phyloP scores from a whole-genome alignment of 208 protist genomes.

The Angomonas ambiguus region DNA sequence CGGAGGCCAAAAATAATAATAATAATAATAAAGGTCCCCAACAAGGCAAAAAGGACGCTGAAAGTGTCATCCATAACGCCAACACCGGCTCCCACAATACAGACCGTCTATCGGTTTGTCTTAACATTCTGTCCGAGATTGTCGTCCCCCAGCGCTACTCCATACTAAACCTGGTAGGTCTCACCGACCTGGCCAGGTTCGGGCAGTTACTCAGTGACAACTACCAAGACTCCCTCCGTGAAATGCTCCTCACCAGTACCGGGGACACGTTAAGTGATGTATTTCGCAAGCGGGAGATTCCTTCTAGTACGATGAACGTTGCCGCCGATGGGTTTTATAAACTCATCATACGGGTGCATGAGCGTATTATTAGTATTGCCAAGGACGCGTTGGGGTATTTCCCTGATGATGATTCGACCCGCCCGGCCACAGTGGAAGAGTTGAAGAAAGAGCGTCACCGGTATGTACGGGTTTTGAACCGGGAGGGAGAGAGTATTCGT shows the following conservation, averaged over 20 bases:
- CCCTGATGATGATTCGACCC: slow-evolving; percentile 4
- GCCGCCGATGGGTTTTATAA: slow-evolving; percentile 41
- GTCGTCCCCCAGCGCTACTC: slow-evolving; percentile 10
- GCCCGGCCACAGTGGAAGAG: neutral
- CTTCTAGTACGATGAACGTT: slow-evolving; percentile 41
- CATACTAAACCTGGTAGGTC: neutral
- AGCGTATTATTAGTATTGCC: slow-evolving; percentile 51
- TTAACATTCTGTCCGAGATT: slow-evolving; percentile 12
- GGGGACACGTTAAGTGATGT: slow-evolving; percentile 3
- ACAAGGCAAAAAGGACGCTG: slow-evolving; percentile 6
- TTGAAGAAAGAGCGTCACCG: slow-evolving; percentile 15
- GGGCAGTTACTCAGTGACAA: slow-evolving; percentile 68
- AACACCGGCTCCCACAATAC: neutral
- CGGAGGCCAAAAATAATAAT: neutral
- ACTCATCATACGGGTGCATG: slow-evolving; percentile 49
- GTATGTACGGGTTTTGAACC: slow-evolving; percentile 46
- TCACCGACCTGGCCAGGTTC: slow-evolving; percentile 37
- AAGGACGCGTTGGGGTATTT: slow-evolving; percentile 31
- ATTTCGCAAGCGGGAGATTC: neutral
- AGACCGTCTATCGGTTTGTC: neutral
- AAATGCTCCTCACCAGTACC: slow-evolving; percentile 19
- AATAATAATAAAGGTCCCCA: slow-evolving; percentile 5
- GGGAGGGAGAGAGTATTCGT: slow-evolving; percentile 42
- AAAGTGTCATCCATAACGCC: too few species aligned
- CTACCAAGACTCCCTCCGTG: slow-evolving; percentile 64